A percentile compares a stretch with the other conserved stretches of the same genome.
Conservation (phyloP, 2,329 filamentous ascomycete genomes). For the Alternaria sp. region DNA sequence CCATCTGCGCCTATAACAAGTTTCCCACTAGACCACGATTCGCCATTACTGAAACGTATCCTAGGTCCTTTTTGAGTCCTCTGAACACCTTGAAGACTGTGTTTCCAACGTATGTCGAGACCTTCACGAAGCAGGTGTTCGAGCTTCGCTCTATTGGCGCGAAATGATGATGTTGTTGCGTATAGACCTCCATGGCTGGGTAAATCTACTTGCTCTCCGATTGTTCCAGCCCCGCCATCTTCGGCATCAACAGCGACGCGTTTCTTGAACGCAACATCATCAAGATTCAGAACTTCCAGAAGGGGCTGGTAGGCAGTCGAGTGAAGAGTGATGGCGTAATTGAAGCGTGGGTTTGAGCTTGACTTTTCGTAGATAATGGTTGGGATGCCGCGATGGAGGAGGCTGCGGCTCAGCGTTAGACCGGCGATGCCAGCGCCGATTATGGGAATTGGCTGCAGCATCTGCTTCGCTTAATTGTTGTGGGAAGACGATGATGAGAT, state of each 20-base stretch:
- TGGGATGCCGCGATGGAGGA: slow-evolving; percentile 44
- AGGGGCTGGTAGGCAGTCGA: slow-evolving; percentile 43
- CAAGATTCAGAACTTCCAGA: slow-evolving; percentile 41
- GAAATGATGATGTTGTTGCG: slow-evolving; percentile 29
- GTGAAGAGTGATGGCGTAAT: slow-evolving; percentile 53
- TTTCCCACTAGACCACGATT: slow-evolving; percentile 4
- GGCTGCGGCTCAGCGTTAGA: slow-evolving; percentile 50
- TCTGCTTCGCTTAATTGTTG: background rate
- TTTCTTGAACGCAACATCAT: slow-evolving; percentile 41
- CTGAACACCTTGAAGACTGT: slow-evolving; percentile 29
- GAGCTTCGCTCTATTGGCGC: slow-evolving; percentile 48
- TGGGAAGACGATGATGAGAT: background rate
- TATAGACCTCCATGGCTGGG: slow-evolving; percentile 9
- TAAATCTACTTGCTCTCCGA: slow-evolving; percentile 13
- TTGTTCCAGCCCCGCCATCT: slow-evolving; percentile 33
- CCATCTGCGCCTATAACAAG: slow-evolving; percentile 51
- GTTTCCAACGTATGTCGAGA: slow-evolving; percentile 45
- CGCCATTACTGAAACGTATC: slow-evolving; percentile 23
- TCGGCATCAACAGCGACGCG: slow-evolving; percentile 44
- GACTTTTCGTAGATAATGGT: slow-evolving; percentile 47
- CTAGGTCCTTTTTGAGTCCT: background rate
- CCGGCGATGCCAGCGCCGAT: slow-evolving; percentile 58
- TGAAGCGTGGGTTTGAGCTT: slow-evolving; percentile 34
- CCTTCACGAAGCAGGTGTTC: slow-evolving; percentile 48
- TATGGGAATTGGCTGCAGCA: slow-evolving; percentile 35